Evolutionary conservation across 2,329 filamentous ascomycete species (phyloP).

Genomic region (Calonectria ilicicola): DNA sequence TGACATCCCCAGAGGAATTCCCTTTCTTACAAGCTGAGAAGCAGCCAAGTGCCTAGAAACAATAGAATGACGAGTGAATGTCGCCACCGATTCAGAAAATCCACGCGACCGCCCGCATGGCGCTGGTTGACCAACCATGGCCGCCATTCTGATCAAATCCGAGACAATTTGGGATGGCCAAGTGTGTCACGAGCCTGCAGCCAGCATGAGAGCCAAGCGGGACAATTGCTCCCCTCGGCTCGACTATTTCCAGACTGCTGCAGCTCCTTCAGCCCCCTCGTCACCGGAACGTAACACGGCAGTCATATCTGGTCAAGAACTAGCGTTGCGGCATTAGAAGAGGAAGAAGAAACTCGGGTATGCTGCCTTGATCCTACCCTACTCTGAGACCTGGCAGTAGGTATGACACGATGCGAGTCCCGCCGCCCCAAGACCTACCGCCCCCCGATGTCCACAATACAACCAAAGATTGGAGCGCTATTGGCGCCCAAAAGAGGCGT

Average conservation of each 20-base stretch:
- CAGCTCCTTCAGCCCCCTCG: not conserved
- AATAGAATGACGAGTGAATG: not conserved
- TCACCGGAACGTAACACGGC: not conserved
- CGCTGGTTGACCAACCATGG: not conserved
- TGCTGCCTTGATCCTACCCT: not conserved
- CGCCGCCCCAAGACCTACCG: not conserved
- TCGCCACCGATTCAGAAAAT: not conserved
- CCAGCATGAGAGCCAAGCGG: not conserved
- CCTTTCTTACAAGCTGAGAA: not conserved
- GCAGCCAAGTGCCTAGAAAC: not conserved
- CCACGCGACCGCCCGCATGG: not conserved
- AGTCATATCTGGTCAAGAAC: not conserved
- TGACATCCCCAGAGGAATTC: not conserved
- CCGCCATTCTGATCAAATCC: not conserved
- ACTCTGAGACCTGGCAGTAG: not conserved
- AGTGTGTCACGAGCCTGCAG: not conserved
- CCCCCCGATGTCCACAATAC: not conserved
- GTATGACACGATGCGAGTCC: not conserved
- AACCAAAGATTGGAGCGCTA: not conserved
- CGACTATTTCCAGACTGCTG: not conserved
- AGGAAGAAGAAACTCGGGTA: not conserved
- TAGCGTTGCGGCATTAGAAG: not conserved
- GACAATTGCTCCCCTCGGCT: not conserved
- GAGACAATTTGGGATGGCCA: not conserved
- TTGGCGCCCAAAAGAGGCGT: not conserved